Percentiles rank a stretch among this genome's conserved stretches.
Conservation (phyloP, 2,329 filamentous ascomycete species). For the Colletotrichum sp. region DNA sequence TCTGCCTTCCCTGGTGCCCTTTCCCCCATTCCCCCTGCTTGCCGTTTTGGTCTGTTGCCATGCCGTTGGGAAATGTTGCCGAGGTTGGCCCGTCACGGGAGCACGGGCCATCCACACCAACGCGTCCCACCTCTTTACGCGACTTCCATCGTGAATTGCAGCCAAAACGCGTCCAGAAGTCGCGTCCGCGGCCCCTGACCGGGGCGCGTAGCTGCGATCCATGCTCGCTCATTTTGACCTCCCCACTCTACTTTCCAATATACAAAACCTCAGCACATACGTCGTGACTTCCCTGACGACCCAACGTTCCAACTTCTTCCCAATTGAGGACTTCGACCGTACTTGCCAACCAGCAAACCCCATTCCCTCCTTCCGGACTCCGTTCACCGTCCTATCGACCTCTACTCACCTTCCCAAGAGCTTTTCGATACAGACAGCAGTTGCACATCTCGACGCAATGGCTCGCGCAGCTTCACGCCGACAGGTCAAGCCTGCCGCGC, state of each 20-base stretch:
- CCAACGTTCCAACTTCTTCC: neutral
- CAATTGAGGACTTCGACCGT: neutral
- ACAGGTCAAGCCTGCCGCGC: slow-evolving; percentile 16
- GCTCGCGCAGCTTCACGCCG: slow-evolving; percentile 19
- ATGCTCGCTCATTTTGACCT: slow-evolving; percentile 11
- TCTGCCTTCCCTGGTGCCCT: neutral
- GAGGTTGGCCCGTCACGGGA: slow-evolving; percentile 1
- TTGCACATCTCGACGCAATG: slow-evolving; percentile 16
- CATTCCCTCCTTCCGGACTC: neutral
- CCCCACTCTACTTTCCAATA: slow-evolving; percentile 16
- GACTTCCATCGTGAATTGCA: slow-evolving; percentile 7
- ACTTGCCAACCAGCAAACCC: neutral
- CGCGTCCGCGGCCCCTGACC: slow-evolving; percentile 12
- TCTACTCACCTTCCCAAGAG: neutral
- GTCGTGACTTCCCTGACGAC: neutral
- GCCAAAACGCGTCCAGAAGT: slow-evolving; percentile 13
- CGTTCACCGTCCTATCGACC: neutral
- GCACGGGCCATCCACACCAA: neutral
- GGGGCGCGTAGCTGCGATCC: slow-evolving; percentile 10
- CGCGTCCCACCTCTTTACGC: slow-evolving; percentile 18
- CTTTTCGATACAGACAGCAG: neutral
- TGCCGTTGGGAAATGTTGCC: neutral
- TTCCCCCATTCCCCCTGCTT: neutral
- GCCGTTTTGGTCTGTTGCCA: neutral
- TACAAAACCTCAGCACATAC: slow-evolving; percentile 18